These are phyloP conservation scores for Cucumis sativus DNA, from an alignment of 306 rosid species.

Conservation along the genomic window DNA sequence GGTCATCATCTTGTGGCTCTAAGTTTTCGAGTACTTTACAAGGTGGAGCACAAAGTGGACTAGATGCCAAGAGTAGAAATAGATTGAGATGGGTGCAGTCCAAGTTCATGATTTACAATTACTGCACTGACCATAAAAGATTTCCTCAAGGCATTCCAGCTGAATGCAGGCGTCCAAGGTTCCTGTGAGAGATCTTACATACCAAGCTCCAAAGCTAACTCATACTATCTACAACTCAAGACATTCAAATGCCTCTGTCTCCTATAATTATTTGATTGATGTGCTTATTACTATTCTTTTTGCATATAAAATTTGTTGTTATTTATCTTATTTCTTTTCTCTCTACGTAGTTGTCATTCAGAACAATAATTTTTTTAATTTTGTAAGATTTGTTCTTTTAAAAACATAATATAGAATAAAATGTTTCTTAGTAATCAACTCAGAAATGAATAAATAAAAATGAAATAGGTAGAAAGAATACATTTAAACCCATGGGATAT, in stretches of 20 bases:
- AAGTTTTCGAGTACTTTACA: neutral
- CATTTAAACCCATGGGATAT: neutral
- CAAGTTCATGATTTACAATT: constrained; percentile 37
- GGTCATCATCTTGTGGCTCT: constrained; percentile 5
- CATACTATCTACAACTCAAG: neutral
- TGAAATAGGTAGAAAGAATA: neutral
- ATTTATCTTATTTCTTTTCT: neutral
- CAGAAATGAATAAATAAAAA: neutral
- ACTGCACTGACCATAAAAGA: constrained; percentile 29
- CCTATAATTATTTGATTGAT: neutral
- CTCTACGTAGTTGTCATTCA: neutral
- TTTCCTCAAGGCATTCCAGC: constrained; percentile 32
- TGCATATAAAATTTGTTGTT: neutral
- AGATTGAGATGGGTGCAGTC: constrained; percentile 36
- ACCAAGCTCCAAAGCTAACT: neutral
- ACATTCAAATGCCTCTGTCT: neutral
- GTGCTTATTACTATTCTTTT: neutral
- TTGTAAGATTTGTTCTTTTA: neutral
- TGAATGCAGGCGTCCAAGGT: constrained; percentile 26
- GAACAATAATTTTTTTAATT: neutral
- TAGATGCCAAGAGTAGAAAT: constrained; percentile 25
- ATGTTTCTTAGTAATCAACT: neutral
- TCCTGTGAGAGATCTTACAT: neutral
- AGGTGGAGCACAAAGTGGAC: constrained; percentile 12
- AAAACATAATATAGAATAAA: neutral